Percentiles rank a stretch among this genome's conserved stretches.
Conservation (phyloP, 805 yeast genomes). For the Hyphopichia homilentoma region DNA sequence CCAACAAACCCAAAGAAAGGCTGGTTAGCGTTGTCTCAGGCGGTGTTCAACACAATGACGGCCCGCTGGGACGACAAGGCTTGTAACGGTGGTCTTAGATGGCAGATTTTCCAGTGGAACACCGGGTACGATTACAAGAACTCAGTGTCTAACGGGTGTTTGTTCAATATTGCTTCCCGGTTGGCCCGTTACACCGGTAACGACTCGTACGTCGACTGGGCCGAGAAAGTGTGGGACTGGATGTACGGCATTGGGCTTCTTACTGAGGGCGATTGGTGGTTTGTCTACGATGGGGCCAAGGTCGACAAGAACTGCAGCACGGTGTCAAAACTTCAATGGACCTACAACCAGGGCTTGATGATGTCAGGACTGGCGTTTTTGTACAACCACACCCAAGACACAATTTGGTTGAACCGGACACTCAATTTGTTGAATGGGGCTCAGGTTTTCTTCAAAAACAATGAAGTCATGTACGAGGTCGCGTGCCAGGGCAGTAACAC, state of each 20-base stretch:
- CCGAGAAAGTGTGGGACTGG: constrained; percentile 44
- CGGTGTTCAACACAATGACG: constrained; percentile 43
- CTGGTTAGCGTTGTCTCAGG: constrained; percentile 41
- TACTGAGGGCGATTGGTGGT: constrained; percentile 39
- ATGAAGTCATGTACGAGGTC: constrained; percentile 67
- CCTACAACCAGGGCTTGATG: constrained; percentile 80
- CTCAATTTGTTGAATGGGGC: constrained; percentile 52
- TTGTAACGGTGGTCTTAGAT: constrained; percentile 43
- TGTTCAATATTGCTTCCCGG: constrained; percentile 43
- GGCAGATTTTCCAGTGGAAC: constrained; percentile 49
- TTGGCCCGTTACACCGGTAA: constrained; percentile 40
- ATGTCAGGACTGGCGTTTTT: constrained; percentile 78
- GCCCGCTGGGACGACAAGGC: constrained; percentile 38
- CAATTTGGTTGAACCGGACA: constrained; percentile 64
- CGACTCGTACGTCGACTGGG: constrained; percentile 37
- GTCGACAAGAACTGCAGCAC: constrained; percentile 57
- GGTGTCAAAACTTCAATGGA: constrained; percentile 67
- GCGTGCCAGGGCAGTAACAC: constrained; percentile 67
- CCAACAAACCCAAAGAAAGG: constrained; percentile 30
- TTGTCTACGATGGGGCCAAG: constrained; percentile 74
- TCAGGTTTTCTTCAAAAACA: constrained; percentile 49
- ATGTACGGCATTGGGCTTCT: constrained; percentile 42
- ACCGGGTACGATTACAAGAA: constrained; percentile 44
- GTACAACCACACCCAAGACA: constrained; percentile 67
- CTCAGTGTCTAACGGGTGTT: constrained; percentile 42